phyloP scores from a whole-genome alignment of 106 monocot species.

The Allium fistulosum region DNA sequence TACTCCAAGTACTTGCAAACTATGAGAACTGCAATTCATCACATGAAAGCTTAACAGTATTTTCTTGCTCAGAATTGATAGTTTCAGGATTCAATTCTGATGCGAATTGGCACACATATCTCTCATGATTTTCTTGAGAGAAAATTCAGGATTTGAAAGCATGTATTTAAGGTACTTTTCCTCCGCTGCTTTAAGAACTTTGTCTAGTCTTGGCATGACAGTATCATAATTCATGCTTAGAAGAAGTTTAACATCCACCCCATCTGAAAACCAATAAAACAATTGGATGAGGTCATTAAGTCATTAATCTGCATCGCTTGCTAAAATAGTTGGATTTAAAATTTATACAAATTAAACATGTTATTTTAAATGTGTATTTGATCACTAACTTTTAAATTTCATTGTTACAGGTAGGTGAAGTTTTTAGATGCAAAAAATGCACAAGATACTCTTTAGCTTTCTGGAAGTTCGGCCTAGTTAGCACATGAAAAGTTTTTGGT shows the following conservation, averaged over 20 bases:
- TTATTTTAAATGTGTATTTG: no score
- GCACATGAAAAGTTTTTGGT: no score
- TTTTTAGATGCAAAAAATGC: no score
- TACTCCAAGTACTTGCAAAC: constrained; percentile 16
- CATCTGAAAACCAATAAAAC: constrained; percentile 21
- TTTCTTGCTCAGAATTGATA: constrained; percentile 6
- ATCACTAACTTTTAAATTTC: no score
- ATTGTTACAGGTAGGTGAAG: no score
- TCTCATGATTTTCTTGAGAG: constrained; percentile 36
- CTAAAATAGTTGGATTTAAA: no score
- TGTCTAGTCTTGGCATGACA: constrained; percentile 23
- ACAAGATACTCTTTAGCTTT: no score
- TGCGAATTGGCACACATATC: constrained; percentile 40
- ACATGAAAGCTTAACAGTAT: background rate
- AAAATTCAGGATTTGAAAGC: constrained; percentile 32
- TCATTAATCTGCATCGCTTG: no score
- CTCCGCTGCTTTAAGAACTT: constrained; percentile 29
- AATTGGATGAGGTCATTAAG: no score
- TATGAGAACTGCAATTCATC: background rate
- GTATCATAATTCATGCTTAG: constrained; percentile 29
- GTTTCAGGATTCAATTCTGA: constrained; percentile 25
- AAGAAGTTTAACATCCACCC: constrained; percentile 38
- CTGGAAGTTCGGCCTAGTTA: no score
- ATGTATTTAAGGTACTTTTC: constrained; percentile 36
- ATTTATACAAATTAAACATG: no score